These are phyloP conservation scores for Chenopodium suecicum DNA, from an alignment of 148 eudicot species.

Conservation along the genomic window DNA sequence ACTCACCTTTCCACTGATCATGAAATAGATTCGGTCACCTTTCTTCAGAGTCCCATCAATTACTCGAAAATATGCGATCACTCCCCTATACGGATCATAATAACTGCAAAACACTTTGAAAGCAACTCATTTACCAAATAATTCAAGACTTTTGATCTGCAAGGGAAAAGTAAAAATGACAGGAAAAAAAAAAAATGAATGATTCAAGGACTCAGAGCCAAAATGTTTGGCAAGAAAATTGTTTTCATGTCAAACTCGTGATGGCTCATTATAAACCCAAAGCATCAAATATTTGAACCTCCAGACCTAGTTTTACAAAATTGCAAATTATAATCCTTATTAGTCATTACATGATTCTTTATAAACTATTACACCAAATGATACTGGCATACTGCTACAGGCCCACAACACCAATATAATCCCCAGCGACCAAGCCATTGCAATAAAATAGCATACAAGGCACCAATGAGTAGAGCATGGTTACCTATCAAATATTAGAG, in stretches of 20 bases:
- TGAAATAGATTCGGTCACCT: constrained; percentile 87
- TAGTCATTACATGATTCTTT: neutral
- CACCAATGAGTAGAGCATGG: constrained; percentile 9
- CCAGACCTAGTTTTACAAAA: neutral
- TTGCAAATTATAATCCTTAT: neutral
- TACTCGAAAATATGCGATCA: constrained; percentile 88
- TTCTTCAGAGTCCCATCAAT: constrained; percentile 91
- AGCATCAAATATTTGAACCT: neutral
- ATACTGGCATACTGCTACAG: neutral
- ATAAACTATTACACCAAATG: neutral
- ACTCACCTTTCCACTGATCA: constrained; percentile 86
- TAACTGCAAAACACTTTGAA: constrained; percentile 66
- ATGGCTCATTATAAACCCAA: neutral
- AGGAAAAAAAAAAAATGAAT: neutral
- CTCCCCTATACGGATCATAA: constrained; percentile 93
- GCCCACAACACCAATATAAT: neutral
- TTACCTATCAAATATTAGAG: constrained; percentile 98
- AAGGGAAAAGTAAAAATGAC: neutral
- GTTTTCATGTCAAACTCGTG: neutral
- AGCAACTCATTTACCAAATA: constrained; percentile 18
- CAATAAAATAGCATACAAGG: neutral
- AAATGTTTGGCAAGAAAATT: neutral
- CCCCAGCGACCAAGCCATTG: neutral
- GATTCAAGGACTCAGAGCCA: neutral
- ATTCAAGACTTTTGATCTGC: neutral